phyloP scores from a whole-genome alignment of 1,139 yeast genomes.

The Blastobotrys arbuscula region DNA sequence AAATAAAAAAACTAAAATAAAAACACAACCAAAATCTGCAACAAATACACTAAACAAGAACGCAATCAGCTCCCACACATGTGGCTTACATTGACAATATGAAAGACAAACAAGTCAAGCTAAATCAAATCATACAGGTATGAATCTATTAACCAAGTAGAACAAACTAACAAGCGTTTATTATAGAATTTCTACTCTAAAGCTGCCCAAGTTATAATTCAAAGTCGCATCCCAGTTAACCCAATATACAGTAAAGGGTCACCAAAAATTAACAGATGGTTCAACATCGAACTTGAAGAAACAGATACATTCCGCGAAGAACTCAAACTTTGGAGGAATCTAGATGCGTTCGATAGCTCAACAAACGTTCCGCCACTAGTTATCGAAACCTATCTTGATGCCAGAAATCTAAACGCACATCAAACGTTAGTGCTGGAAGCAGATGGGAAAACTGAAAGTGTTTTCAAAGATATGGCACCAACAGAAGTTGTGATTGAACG shows the following conservation, averaged over 20 bases:
- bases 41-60: too few relatives aligned
- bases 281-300: conserved; percentile 55
- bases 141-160: conserved; percentile 8
- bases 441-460: conserved; percentile 45
- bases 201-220: conserved; percentile 56
- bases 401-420: conserved; percentile 52
- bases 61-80: not conserved
- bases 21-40: too few relatives aligned
- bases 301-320: conserved; percentile 49
- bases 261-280: conserved; percentile 42
- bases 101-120: conserved; percentile 22
- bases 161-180: not conserved
- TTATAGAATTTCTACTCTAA: conserved; percentile 61
- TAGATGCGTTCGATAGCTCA: conserved; percentile 24
- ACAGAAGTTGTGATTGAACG: conserved; percentile 83
- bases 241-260: conserved; percentile 21
- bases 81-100: conserved; percentile 1
- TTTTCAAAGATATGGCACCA: conserved; percentile 46
- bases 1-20: too few relatives aligned
- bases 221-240: conserved; percentile 33
- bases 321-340: conserved; percentile 52
- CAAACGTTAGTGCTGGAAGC: conserved; percentile 57
- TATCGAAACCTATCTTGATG: conserved; percentile 75
- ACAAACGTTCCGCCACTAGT: conserved; percentile 55
- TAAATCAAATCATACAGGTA: conserved; percentile 38